Base-by-base conservation (phyloP, 768 basidiomycete genomes). In the Mycena metata region DNA sequence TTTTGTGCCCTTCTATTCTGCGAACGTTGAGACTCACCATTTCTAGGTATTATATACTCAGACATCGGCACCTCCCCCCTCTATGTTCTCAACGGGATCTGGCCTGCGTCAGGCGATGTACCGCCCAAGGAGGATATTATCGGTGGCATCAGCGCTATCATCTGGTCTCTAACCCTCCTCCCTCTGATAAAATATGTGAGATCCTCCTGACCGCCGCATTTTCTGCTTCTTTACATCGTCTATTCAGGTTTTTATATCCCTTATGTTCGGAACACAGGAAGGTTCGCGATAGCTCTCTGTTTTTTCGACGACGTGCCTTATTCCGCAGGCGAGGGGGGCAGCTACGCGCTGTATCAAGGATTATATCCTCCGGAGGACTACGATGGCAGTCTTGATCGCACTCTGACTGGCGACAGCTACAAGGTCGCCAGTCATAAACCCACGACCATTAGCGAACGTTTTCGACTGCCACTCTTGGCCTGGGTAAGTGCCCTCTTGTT, bases 1-100 rank as follows among this genome's bases (percentile, higher is more conserved):
- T 15, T n/a, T 39, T 9, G 39, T 39, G 39, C 39, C 47, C 21
- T 50, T 3, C 9, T 39, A 5, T n/a, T 21, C 21, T 5, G n/a
- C 45, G 42, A 15, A 52, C n/a, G 8, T 23, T 11, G n/a, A 46
- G 30, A 39, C 51, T 62, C n/a, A 60, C 43, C 5, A 23, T 7
- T 16, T 15, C 11, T 43, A 86, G 84, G 84, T 8, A 84, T 86
- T 41, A 84, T 86, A 49, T 85, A 85, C 69, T 84, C 82, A 3
- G 85, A 84, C 70, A 83, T 86, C 64, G 84, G 90, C 8, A 90
- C 90, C 0, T 89, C 87, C 0, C 89, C 90, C 0, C 75, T 91
- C 16, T 91, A 91, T 75, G 86, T 88, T 3, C 75, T 91, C 33
- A 90, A 90, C 72, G 89, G 89, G 11, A 85, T 91, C 16, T 91